phyloP scores from a whole-genome alignment of 345 rosid genomes.

The Sonneratia caseolaris region DNA sequence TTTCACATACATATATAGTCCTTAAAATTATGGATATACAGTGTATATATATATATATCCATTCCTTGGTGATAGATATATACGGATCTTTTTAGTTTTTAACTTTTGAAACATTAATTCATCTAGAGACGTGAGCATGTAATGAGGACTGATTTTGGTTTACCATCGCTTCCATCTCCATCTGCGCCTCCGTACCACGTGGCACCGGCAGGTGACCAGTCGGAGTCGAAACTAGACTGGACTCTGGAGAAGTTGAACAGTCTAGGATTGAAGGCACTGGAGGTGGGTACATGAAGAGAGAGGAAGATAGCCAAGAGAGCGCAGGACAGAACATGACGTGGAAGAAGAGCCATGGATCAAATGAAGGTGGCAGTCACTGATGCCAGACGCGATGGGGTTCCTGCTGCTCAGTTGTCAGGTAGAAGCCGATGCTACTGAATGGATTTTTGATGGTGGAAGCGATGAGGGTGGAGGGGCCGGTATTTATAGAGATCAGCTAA shows the following conservation, averaged over 20 bases:
- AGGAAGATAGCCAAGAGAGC: neutral
- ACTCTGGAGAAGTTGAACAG: constrained; percentile 1
- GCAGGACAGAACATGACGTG: neutral
- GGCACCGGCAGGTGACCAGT: constrained; percentile 36
- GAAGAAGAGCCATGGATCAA: neutral
- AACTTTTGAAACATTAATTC: neutral
- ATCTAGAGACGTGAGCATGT: neutral
- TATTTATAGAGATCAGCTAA: neutral
- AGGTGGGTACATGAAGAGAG: neutral
- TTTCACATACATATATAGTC: too few species aligned
- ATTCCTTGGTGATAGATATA: neutral
- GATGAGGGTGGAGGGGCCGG: neutral
- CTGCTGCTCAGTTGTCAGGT: neutral
- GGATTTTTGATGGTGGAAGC: neutral
- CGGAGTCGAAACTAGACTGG: constrained; percentile 4
- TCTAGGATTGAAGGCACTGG: constrained; percentile 5
- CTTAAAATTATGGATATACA: too few species aligned
- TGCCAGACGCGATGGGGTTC: neutral
- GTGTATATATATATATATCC: too few species aligned
- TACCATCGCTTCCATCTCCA: constrained; percentile 52
- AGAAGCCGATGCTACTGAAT: neutral
- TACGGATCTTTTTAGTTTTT: neutral
- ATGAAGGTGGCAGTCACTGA: neutral
- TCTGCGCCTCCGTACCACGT: constrained; percentile 55
- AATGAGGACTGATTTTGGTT: neutral